These are phyloP conservation scores for Botryotinia calthae DNA, from an alignment of 2,329 filamentous ascomycete genomes.

Conservation along the genomic window DNA sequence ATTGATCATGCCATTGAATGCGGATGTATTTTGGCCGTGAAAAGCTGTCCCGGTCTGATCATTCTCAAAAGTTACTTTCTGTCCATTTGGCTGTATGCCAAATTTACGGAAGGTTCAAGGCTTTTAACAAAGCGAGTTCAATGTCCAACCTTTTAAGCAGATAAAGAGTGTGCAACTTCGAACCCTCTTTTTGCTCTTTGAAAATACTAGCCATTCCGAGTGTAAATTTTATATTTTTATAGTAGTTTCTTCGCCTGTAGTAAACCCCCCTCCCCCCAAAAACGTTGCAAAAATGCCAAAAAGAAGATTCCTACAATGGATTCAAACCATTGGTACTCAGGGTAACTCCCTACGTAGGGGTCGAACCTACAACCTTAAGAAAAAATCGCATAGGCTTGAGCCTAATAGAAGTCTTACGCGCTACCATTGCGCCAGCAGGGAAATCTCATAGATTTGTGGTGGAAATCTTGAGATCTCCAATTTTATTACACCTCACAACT, in stretches of 20 bases:
- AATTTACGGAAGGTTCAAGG: not conserved
- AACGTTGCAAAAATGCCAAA: not conserved
- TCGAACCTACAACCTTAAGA: constrained; percentile 15
- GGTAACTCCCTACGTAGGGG: constrained; percentile 6
- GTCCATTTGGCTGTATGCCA: too few relatives aligned
- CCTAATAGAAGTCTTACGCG: constrained; percentile 14
- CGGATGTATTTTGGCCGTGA: not conserved
- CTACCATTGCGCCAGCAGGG: constrained; percentile 17
- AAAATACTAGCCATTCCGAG: not conserved
- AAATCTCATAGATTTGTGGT: not conserved
- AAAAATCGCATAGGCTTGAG: too few relatives aligned
- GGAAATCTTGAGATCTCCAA: rapidly evolving
- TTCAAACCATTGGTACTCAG: constrained; percentile 3
- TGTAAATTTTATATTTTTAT: not conserved
- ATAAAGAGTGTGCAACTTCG: too few relatives aligned
- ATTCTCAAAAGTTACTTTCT: not conserved
- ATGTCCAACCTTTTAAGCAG: not conserved
- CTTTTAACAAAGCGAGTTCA: not conserved
- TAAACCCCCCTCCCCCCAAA: not conserved
- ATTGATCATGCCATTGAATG: not conserved
- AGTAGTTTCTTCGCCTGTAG: not conserved
- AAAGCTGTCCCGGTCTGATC: not conserved
- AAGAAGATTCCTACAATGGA: not conserved
- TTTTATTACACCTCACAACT: not conserved
- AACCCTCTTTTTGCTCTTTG: too few relatives aligned